Conservation (phyloP, 2,329 filamentous ascomycete species). For the Lecanosticta acicola region DNA sequence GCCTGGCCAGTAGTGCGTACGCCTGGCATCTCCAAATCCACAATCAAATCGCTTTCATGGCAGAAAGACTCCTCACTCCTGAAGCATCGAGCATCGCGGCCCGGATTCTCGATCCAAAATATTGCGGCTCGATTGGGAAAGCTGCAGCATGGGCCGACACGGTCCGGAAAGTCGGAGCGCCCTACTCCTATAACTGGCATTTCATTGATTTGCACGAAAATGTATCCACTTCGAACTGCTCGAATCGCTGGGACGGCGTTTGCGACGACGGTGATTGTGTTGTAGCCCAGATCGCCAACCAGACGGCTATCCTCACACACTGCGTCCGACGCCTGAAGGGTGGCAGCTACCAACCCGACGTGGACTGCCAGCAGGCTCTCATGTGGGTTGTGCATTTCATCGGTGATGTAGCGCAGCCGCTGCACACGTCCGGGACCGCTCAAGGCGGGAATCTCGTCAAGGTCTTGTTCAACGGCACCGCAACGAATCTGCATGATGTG, state of each 20-base stretch:
- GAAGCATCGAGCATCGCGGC: conserved; percentile 30
- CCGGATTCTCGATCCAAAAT: conserved; percentile 36
- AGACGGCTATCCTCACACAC: conserved; percentile 34
- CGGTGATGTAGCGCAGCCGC: conserved; percentile 39
- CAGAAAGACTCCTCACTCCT: conserved; percentile 34
- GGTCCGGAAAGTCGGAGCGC: conserved; percentile 35
- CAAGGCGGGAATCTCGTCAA: conserved; percentile 36
- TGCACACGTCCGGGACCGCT: conserved; percentile 37
- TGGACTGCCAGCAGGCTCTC: conserved; percentile 38
- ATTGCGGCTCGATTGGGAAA: conserved; percentile 36
- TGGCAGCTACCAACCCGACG: conserved; percentile 28
- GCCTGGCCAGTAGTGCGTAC: background rate
- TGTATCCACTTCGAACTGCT: background rate
- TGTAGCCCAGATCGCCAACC: conserved; percentile 40
- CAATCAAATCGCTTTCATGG: conserved; percentile 39
- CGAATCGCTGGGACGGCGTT: background rate
- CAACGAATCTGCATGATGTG: conserved; percentile 36
- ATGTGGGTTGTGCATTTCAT: conserved; percentile 41
- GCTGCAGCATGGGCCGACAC: conserved; percentile 39
- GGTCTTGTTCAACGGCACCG: conserved; percentile 33
- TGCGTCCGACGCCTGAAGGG: conserved; percentile 32
- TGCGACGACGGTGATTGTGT: conserved; percentile 37
- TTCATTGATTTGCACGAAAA: conserved; percentile 37
- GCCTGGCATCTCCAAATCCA: conserved; percentile 27
- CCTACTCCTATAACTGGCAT: conserved; percentile 40